These are phyloP conservation scores for Phytophthora tentaculata DNA, from an alignment of 352 stramenopile species.

Conservation along the genomic window DNA sequence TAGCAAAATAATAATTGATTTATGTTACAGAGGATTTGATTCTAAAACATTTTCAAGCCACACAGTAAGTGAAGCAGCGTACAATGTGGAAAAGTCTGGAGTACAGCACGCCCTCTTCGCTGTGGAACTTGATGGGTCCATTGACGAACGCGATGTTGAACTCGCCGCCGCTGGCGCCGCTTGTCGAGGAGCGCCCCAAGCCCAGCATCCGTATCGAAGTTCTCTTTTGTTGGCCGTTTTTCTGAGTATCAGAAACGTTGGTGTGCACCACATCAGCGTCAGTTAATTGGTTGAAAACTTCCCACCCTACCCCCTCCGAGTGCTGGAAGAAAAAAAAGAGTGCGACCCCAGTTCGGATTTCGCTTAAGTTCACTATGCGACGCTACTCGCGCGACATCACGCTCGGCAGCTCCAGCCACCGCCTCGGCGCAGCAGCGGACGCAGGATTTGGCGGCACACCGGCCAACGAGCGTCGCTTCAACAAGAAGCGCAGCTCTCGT, in stretches of 20 bases:
- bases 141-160: slow-evolving; percentile 85
- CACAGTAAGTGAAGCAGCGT: slow-evolving; percentile 9
- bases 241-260: slow-evolving; percentile 15
- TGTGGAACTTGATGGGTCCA: slow-evolving; percentile 86
- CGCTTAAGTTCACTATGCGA: slow-evolving; percentile 29
- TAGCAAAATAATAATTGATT: not conserved
- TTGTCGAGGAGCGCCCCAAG: slow-evolving; percentile 33
- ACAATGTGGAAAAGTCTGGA: slow-evolving; percentile 87
- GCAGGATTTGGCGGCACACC: slow-evolving; percentile 20
- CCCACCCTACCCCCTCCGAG: not conserved
- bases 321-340: slow-evolving; percentile 12
- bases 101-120: slow-evolving; percentile 84
- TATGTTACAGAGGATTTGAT: not conserved
- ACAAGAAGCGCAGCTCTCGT: slow-evolving; percentile 35
- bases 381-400: slow-evolving; percentile 27
- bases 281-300: slow-evolving; percentile 14
- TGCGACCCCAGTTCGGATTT: slow-evolving; percentile 40
- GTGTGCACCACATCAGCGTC: not conserved
- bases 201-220: slow-evolving; percentile 31
- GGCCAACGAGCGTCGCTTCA: slow-evolving; percentile 27
- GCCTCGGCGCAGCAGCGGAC: slow-evolving; percentile 18
- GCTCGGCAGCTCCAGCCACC: slow-evolving; percentile 25
- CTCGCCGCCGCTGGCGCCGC: slow-evolving; percentile 47
- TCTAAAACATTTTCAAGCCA: not conserved
- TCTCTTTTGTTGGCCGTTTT: slow-evolving; percentile 16